These are phyloP conservation scores for Tetrahymena malaccensis DNA, from an alignment of 73 alveolate genomes.

Conservation along the genomic window DNA sequence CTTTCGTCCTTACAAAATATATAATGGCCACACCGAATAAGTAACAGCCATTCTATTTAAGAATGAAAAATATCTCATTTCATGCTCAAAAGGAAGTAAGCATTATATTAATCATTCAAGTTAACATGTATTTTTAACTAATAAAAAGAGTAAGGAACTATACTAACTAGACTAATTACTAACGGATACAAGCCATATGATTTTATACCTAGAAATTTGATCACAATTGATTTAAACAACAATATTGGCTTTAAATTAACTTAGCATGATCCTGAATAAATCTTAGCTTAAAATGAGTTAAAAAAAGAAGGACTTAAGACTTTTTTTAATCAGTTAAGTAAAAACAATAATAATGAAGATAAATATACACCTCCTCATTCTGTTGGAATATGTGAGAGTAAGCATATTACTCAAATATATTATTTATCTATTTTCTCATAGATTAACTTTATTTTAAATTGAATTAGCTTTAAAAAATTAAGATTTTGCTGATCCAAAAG, in stretches of 20 bases:
- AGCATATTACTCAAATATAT: not conserved
- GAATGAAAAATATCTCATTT: not conserved
- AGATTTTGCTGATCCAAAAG: not conserved
- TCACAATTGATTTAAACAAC: not conserved
- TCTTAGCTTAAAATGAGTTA: not conserved
- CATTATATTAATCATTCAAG: not conserved
- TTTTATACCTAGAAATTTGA: not conserved
- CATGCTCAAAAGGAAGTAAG: not conserved
- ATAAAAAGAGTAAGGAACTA: not conserved
- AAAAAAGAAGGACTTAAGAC: not conserved
- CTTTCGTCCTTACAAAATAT: not conserved
- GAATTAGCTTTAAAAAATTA: not conserved
- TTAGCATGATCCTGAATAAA: not conserved
- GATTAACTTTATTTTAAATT: not conserved
- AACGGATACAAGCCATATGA: not conserved
- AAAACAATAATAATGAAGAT: not conserved
- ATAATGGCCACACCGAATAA: not conserved
- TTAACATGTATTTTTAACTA: not conserved
- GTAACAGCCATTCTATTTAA: not conserved
- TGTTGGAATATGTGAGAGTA: not conserved
- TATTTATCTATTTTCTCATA: not conserved
- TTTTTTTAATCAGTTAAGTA: not conserved
- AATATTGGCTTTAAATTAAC: not conserved
- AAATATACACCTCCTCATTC: not conserved
- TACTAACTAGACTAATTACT: not conserved